Conservation (phyloP, 2,329 filamentous ascomycete genomes). For the Blumeriella jaapii region DNA sequence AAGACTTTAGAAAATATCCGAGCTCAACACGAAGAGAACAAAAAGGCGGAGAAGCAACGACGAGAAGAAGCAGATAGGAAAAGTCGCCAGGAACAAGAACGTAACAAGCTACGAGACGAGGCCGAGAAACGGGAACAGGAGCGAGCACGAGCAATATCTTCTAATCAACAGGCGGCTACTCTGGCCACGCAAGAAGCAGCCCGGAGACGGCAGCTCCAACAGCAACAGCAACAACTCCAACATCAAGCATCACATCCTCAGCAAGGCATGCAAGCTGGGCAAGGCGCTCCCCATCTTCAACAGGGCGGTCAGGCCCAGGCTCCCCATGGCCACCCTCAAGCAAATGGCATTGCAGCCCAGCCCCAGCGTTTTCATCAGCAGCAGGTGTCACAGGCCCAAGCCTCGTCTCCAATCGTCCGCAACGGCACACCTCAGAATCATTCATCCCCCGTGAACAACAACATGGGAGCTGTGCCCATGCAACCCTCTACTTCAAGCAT, state of each 20-base stretch:
- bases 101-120: conserved; percentile 30
- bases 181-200: conserved; percentile 29
- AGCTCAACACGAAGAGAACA: conserved; percentile 63
- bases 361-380: conserved; percentile 32
- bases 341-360: conserved; percentile 29
- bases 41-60: conserved; percentile 62
- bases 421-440: conserved; percentile 52
- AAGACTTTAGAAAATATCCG: conserved; percentile 84
- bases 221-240: conserved; percentile 10
- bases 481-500: conserved; percentile 55
- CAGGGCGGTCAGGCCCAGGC: conserved; percentile 26
- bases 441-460: conserved; percentile 54
- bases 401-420: conserved; percentile 55
- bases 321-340: conserved; percentile 35
- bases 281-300: conserved; percentile 15
- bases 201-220: conserved; percentile 17
- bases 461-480: conserved; percentile 40
- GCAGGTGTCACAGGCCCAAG: conserved; percentile 46
- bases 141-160: conserved; percentile 24
- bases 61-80: conserved; percentile 39
- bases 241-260: conserved; percentile 22
- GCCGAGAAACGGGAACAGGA: conserved; percentile 25
- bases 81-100: conserved; percentile 35
- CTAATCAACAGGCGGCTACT: conserved; percentile 29
- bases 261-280: conserved; percentile 25